phyloP scores from a whole-genome alignment of 768 basidiomycete species.

The Phlebiopsis gigantea region DNA sequence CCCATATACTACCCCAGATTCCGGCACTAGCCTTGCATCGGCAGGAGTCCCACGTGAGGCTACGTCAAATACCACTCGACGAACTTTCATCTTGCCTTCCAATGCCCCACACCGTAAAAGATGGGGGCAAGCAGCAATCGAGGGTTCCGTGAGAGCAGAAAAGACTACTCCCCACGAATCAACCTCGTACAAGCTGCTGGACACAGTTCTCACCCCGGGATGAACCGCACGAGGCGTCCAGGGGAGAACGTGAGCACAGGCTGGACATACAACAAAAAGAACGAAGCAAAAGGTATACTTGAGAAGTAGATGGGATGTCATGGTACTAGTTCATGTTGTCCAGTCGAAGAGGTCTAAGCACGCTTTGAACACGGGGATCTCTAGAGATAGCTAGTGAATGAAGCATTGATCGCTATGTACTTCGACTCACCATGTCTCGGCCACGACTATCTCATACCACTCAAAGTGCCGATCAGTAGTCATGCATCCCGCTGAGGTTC shows the following conservation, averaged over 20 bases:
- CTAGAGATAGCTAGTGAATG: not conserved
- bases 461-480: not conserved
- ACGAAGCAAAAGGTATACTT: not conserved
- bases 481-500: not conserved
- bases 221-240: not conserved
- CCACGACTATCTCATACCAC: not conserved
- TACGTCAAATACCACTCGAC: constrained; percentile 34
- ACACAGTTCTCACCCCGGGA: constrained; percentile 4
- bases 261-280: not conserved
- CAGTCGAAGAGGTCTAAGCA: not conserved
- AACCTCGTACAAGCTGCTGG: constrained; percentile 8
- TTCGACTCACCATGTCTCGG: not conserved
- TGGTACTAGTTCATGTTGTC: not conserved
- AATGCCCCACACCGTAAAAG: not conserved
- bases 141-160: constrained; percentile 10
- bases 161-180: constrained; percentile 7
- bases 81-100: constrained; percentile 45
- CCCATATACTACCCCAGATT: constrained; percentile 77
- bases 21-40: constrained; percentile 73
- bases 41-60: constrained; percentile 83
- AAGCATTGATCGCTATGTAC: not conserved
- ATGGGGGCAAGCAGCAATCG: not conserved
- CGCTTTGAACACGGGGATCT: not conserved
- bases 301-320: not conserved
- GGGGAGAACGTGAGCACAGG: not conserved